These are phyloP conservation scores for Plasmopara muralis DNA, from an alignment of 352 stramenopile genomes.

Conservation along the genomic window DNA sequence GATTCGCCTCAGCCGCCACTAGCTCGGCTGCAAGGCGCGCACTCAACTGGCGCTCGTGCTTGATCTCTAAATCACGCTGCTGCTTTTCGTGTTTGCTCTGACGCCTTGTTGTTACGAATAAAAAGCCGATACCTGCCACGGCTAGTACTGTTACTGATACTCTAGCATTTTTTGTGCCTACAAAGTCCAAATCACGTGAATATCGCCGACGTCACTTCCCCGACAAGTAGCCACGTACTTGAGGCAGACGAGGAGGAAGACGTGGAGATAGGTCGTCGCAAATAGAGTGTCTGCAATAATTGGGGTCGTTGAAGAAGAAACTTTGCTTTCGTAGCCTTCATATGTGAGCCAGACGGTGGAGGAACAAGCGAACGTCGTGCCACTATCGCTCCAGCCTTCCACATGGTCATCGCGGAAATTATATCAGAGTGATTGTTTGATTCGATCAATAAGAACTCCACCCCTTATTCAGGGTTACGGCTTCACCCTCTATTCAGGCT, in stretches of 20 bases:
- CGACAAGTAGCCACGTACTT: conserved; percentile 15
- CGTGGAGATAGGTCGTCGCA: conserved; percentile 16
- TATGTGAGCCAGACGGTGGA: conserved; percentile 2
- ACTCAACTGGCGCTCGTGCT: conserved; percentile 54
- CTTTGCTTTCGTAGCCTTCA: background rate
- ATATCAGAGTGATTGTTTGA: background rate
- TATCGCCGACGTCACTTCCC: conserved; percentile 4
- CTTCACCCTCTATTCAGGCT: no score
- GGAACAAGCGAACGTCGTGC: conserved; percentile 12
- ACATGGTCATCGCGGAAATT: conserved; percentile 14
- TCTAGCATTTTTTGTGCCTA: conserved; percentile 22
- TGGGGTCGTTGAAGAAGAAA: background rate
- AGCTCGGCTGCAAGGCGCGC: conserved; percentile 57
- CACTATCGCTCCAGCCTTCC: conserved; percentile 16
- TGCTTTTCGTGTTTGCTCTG: conserved; percentile 46
- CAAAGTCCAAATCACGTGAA: conserved; percentile 4
- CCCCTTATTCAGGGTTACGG: no score
- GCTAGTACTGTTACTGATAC: conserved; percentile 24
- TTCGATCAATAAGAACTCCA: no score
- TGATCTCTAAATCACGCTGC: conserved; percentile 58
- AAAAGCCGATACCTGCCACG: conserved; percentile 39
- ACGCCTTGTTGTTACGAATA: conserved; percentile 36
- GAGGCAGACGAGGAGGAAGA: conserved; percentile 12
- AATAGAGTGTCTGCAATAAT: conserved; percentile 9
- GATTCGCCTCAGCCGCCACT: conserved; percentile 55